Evolutionary conservation across 2,329 filamentous ascomycete species (phyloP).

Genomic region (Nemania sp.): DNA sequence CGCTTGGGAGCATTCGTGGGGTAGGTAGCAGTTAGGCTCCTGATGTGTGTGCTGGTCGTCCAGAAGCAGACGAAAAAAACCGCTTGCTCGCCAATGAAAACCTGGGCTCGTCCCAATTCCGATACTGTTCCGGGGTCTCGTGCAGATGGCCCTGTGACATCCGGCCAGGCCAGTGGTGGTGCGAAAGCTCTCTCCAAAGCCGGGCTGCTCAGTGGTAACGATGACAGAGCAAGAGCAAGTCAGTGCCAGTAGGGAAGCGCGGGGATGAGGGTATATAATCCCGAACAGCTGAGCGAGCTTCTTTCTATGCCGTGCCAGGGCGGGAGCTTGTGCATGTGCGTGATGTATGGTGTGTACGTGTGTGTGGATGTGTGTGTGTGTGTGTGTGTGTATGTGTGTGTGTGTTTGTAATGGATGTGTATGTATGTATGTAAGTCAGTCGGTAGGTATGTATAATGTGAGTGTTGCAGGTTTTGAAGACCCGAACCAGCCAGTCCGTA

Average conservation of each 20-base stretch:
- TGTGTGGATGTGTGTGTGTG: neutral
- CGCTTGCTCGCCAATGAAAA: constrained; percentile 37
- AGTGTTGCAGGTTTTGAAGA: constrained; percentile 7
- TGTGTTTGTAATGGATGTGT: neutral
- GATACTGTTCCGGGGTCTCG: constrained; percentile 36
- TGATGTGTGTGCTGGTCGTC: constrained; percentile 33
- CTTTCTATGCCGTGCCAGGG: constrained; percentile 7
- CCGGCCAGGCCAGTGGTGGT: constrained; percentile 29
- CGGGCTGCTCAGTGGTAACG: constrained; percentile 24
- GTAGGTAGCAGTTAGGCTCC: constrained; percentile 39
- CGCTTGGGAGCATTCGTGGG: constrained; percentile 36
- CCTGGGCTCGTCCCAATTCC: constrained; percentile 32
- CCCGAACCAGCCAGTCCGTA: constrained; percentile 25
- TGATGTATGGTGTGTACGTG: constrained; percentile 15
- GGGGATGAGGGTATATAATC: constrained; percentile 26
- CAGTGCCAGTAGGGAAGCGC: constrained; percentile 29
- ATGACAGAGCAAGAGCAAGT: constrained; percentile 34
- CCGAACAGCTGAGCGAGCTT: constrained; percentile 14
- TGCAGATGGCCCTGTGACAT: constrained; percentile 37
- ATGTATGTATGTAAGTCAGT: constrained; percentile 14
- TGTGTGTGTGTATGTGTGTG: too few relatives aligned
- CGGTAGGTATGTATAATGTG: too few relatives aligned
- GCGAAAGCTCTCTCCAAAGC: constrained; percentile 20
- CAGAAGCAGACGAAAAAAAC: constrained; percentile 24
- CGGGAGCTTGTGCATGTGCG: constrained; percentile 26